A percentile compares a stretch with the other conserved stretches of the same genome.
These are phyloP conservation scores for Adansonia madagascariensis DNA, from an alignment of 441 rosid species.

Conservation along the genomic window DNA sequence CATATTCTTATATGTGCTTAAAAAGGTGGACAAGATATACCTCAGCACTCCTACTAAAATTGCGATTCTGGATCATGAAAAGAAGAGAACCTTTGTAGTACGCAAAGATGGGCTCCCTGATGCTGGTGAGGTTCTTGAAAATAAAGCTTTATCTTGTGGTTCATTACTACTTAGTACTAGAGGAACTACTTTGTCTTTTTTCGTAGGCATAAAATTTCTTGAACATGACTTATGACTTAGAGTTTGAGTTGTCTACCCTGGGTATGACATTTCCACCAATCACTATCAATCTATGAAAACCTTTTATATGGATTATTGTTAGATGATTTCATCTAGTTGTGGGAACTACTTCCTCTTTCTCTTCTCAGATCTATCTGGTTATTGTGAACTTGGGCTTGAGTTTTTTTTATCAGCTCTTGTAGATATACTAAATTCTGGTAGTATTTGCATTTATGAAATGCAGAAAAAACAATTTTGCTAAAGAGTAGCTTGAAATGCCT, in stretches of 20 bases:
- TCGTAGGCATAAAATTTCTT: neutral
- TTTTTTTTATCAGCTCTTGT: neutral
- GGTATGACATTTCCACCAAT: neutral
- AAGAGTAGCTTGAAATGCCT: constrained; percentile 1
- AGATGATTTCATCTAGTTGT: neutral
- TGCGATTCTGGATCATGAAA: constrained; percentile 88
- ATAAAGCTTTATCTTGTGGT: neutral
- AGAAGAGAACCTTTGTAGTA: constrained; percentile 84
- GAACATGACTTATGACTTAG: neutral
- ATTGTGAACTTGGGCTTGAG: neutral
- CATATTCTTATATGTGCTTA: constrained; percentile 26
- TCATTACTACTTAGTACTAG: neutral
- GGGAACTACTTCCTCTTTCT: neutral
- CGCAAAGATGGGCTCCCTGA: constrained; percentile 96
- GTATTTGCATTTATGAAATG: constrained; percentile 9
- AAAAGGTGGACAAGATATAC: constrained; percentile 81
- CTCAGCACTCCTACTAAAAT: constrained; percentile 90
- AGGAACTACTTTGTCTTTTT: neutral
- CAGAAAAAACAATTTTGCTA: neutral
- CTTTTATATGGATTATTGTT: neutral
- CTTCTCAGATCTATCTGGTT: neutral
- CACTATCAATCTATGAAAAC: neutral
- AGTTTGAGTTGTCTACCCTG: neutral
- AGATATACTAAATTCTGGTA: neutral
- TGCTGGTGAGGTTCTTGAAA: constrained; percentile 63